Evolutionary conservation across 2,329 filamentous ascomycete species (phyloP), one percentile per base, ranked within the genome.

Genomic region (Sphaerulina vaccinii): DNA sequence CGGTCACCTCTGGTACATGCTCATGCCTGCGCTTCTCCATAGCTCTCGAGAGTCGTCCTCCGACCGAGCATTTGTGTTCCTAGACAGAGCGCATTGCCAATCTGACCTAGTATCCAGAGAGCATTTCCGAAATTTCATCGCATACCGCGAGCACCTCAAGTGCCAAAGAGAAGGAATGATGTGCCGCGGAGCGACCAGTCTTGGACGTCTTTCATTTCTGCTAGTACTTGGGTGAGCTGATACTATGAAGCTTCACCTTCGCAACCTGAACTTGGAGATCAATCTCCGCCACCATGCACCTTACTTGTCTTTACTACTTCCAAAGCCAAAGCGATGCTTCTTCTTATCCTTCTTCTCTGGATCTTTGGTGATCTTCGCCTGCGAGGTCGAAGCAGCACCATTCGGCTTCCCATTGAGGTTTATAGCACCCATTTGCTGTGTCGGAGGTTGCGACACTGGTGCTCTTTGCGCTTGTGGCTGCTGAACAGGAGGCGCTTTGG

Each of bases 361-460:
- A 41, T 74, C 72, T 68, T 86, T 86, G 71, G 83, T 84, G 62
- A 81, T 56, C 62, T 70, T 75, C 32, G 60, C 63, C 35, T 57
- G 59, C 58, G 45, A 19, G 7, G 45, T 29, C 11, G 36, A 37
- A 13, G 23, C 45, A 47, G 64, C 45, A 51, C 46, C 62, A 41
- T 57, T 57, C 7, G 52, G 45, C 24, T 55, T 47, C 11, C 45
- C 63, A 50, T 65, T 70, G 29, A 85, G 66, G 32, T 73, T 77
- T 77, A 86, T 80, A 33, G 71, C 75, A 13, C 71, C 73, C 76
- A 86, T 80, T 22, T 77, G 76, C 55, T 77, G 73, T 4, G 75
- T 79, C 4, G 83, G 83, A 11, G 77, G 77, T 43, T 67, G 63
- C 2, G 69, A 62, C 5, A 23, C 32, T 18, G 56, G 51, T 46